These are phyloP conservation scores for Rhizopus microsporus DNA, from an alignment of 371 early-diverging fungal species.

Conservation along the genomic window DNA sequence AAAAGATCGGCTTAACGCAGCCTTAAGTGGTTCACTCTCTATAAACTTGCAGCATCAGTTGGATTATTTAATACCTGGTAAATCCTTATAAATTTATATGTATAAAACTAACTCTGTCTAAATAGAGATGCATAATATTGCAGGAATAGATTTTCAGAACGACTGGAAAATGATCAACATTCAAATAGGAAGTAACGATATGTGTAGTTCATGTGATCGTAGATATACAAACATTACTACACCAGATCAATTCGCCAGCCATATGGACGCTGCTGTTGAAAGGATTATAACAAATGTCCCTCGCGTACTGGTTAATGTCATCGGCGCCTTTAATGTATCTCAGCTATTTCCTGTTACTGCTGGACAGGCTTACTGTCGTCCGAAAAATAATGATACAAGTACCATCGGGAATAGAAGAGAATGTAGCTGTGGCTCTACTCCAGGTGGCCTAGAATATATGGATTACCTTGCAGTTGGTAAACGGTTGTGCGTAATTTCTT, in stretches of 20 bases:
- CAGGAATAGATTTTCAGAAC: conserved; percentile 23
- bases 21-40: conserved; percentile 39
- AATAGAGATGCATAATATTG: conserved; percentile 23
- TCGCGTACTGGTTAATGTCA: conserved; percentile 24
- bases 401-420: background rate
- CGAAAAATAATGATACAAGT: background rate
- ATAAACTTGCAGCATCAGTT: conserved; percentile 37
- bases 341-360: conserved; percentile 22
- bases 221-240: conserved; percentile 9
- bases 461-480: conserved; percentile 22
- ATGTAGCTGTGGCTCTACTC: conserved; percentile 16
- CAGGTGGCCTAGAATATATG: conserved; percentile 24
- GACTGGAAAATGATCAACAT: conserved; percentile 52
- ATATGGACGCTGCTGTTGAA: conserved; percentile 24
- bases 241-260: conserved; percentile 23
- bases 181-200: conserved; percentile 44
- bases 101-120: background rate
- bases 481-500: background rate
- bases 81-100: background rate
- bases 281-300: conserved; percentile 25
- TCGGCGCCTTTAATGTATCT: conserved; percentile 30
- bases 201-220: conserved; percentile 22
- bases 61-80: conserved; percentile 39
- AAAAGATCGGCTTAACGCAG: conserved; percentile 41
- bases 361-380: conserved; percentile 16